A percentile compares a stretch with the other conserved stretches of the same genome.
These are phyloP conservation scores for Beauveria brongniartii DNA, from an alignment of 2,329 filamentous ascomycete genomes.

Conservation along the genomic window DNA sequence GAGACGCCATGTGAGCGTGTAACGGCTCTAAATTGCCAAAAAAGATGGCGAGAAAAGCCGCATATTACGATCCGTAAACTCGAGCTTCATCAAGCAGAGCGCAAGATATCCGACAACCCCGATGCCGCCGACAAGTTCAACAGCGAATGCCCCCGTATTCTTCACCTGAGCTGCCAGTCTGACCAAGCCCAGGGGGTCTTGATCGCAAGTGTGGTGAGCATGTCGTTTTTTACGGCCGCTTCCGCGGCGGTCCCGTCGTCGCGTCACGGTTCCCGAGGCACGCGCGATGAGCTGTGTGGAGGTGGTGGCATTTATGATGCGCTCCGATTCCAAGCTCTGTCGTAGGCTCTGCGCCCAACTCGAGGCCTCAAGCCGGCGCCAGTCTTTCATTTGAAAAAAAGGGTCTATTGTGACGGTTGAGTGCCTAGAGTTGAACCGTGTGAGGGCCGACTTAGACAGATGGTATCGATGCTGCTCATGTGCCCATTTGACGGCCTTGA, in stretches of 20 bases:
- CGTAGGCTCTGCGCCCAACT: constrained; percentile 30
- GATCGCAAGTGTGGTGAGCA: constrained; percentile 29
- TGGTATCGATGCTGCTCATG: not conserved
- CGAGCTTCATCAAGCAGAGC: constrained; percentile 45
- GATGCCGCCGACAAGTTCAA: constrained; percentile 67
- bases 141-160: constrained; percentile 54
- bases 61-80: constrained; percentile 14
- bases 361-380: constrained; percentile 26
- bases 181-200: constrained; percentile 75
- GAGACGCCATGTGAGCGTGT: no score
- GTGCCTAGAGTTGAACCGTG: constrained; percentile 6
- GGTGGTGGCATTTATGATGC: constrained; percentile 13
- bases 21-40: not conserved
- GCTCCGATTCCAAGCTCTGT: constrained; percentile 27
- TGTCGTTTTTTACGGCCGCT: constrained; percentile 10
- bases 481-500: constrained; percentile 67
- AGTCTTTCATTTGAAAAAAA: constrained; percentile 17
- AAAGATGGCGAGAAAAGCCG: constrained; percentile 7
- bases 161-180: constrained; percentile 59
- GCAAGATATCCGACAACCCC: constrained; percentile 66
- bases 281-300: not conserved
- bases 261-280: not conserved
- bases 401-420: constrained; percentile 12
- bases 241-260: not conserved
- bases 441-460: constrained; percentile 11